Evolutionary conservation across 495 filamentous ascomycete species (phyloP), one percentile per base, ranked within the genome.

Genomic region (Coniosporium apollinis): DNA sequence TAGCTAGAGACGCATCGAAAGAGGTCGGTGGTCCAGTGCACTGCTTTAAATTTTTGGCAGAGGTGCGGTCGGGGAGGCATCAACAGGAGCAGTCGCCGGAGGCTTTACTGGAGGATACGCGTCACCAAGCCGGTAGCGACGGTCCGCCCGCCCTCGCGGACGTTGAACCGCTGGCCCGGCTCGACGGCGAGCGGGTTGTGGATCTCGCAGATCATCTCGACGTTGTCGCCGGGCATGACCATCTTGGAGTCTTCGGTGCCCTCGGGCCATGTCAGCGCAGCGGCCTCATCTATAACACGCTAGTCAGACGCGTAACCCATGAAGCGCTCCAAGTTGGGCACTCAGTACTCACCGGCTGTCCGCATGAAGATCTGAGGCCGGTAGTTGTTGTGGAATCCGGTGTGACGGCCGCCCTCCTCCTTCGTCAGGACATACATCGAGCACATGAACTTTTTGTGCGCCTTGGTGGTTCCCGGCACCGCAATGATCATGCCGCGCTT

Each of bases 161-260:
- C 70, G 68, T 93, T 97, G 67, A 96, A 83, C 36, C 89, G 77
- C 67, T 89, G 79, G 44, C 87, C 86, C 34, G 67, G 58, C 61
- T 96, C 91, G 34, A 93, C 52, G 37, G 86, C 89, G 45, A 91
- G 61, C 31, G 91, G 83, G 50, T 74, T 60, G 62, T 79, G 65
- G 43, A 91, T 74, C 42, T 71, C 64, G 60, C 79, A 79, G 41
- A 81, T 58, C 82, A 97, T 89, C 72, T 96, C 91, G 45, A 89
- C 76, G 65, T 97, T 97, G 71, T 97, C 89, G 53, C 89, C 89
- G 36, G 89, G 89, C 82, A 89, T 85, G 55, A 93, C 77, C 63
- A 85, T 75, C 61, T 74, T 79, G 50, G 59, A 61, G 38, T 49
- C 42, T 55, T 71, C 66, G 28, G 60, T 70, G 36, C 76, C 84